Percentiles rank a stretch among this genome's conserved stretches.
These are phyloP conservation scores for Monosporascus sp. DNA, from an alignment of 2,329 filamentous ascomycete species.

Conservation along the genomic window DNA sequence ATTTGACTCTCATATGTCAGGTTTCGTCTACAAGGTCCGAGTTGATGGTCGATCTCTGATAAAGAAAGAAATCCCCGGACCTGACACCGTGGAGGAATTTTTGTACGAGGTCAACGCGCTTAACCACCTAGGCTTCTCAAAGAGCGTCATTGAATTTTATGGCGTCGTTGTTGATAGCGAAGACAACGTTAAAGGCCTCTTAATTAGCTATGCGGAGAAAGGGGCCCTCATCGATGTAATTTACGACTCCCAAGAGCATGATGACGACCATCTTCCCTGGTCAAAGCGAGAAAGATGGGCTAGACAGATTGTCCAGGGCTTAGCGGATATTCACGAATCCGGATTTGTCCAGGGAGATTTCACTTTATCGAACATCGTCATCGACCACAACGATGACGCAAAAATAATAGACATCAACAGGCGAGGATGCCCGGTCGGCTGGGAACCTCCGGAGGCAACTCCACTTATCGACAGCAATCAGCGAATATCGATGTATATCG, in stretches of 20 bases:
- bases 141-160: conserved; percentile 78
- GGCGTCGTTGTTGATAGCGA: conserved; percentile 82
- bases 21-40: conserved; percentile 92
- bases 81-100: conserved; percentile 93
- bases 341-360: conserved; percentile 98
- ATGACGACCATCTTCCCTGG: conserved; percentile 60
- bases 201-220: conserved; percentile 82
- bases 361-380: conserved; percentile 93
- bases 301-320: conserved; percentile 79
- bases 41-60: conserved; percentile 67
- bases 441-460: conserved; percentile 92
- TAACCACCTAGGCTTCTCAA: conserved; percentile 66
- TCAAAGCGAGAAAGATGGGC: conserved; percentile 78
- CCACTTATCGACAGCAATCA: conserved; percentile 82
- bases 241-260: conserved; percentile 65
- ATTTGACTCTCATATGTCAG: conserved; percentile 90
- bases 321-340: conserved; percentile 89
- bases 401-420: conserved; percentile 99
- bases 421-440: conserved; percentile 92
- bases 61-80: conserved; percentile 97
- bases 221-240: conserved; percentile 88
- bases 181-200: conserved; percentile 75
- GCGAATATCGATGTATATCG: conserved; percentile 93
- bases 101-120: conserved; percentile 96
- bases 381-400: conserved; percentile 76